Base-by-base conservation (phyloP, 2,329 filamentous ascomycete species). In the Colletotrichum paranaense region DNA sequence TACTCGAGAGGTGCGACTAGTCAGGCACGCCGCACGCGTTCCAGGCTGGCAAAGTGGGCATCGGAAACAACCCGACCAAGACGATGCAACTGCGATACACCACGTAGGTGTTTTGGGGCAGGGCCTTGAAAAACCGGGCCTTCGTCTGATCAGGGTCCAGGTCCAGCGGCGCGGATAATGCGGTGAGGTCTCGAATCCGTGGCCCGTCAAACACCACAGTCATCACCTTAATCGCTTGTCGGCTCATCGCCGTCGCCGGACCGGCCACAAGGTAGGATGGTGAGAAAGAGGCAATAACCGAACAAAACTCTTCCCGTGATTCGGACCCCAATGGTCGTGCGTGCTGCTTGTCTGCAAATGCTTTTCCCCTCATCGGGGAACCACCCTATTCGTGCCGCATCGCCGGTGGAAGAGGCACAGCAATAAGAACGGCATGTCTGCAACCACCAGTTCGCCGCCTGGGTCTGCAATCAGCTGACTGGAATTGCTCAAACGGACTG, bases 391-490 rank as follows among this genome's bases (percentile, higher is more conserved):
- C 65, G 58, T 58, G 65, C 65, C 53, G 53, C 53, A 72, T 26
- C 38, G 60, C 53, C 53, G 7, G 58, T 53, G 58, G 52, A 64
- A 53, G 32, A 16, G 42, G 42, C 42, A 49, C 42, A 42, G 49
- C 32, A 60, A 32, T 30, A 22, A 55, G 30, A 42, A 30, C 12
- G 42, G 53, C 46, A 49, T n/a, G 16, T 55, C 58, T 57, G 49
- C 32, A 56, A 35, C 67, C 24, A 28, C 55, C 46, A 30, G 24
- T 32, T 24, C 26, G 60, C 26, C 8, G n/a, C 58, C 42, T 49
- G 19, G 42, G 42, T 69, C 58, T 65, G 70, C 70, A 70, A 62
- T 65, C 59, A 70, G 70, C 70, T 73, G 63, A 60, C 46, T 22
- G 28, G 53, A 32, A 49, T 26, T 14, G 53, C 53, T 46, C 38